These are phyloP conservation scores for Meredithiella fracta DNA, from an alignment of 2,329 filamentous ascomycete genomes.

Conservation along the genomic window DNA sequence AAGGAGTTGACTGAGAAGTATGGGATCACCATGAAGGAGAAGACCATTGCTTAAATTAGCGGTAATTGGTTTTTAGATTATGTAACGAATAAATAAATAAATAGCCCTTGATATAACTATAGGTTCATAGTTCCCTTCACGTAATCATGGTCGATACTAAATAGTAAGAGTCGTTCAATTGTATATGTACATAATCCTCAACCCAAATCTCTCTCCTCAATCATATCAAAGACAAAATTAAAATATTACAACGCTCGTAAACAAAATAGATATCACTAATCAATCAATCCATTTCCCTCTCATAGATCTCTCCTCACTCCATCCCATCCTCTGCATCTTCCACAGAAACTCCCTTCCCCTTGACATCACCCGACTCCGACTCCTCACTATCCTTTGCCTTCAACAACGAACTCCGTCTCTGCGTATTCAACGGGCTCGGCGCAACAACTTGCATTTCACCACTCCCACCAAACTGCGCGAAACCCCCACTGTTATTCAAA, in stretches of 20 bases:
- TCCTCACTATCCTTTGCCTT: constrained; percentile 21
- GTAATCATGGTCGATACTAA: no score
- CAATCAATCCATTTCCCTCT: background rate
- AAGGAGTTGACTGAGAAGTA: constrained; percentile 65
- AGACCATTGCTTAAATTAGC: constrained; percentile 31
- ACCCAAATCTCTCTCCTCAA: background rate
- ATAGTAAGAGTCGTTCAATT: no score
- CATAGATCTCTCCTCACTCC: no score
- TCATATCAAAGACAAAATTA: background rate
- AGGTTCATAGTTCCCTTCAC: background rate
- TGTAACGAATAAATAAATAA: constrained; percentile 4
- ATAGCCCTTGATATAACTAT: background rate
- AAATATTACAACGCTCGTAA: background rate
- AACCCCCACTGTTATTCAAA: constrained; percentile 12
- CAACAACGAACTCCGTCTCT: constrained; percentile 10
- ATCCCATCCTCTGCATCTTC: constrained; percentile 23
- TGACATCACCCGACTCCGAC: constrained; percentile 16
- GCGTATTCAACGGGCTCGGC: constrained; percentile 9
- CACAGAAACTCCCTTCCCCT: constrained; percentile 30
- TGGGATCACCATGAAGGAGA: constrained; percentile 56
- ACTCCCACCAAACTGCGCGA: constrained; percentile 8
- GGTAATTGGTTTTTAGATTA: background rate
- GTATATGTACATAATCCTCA: background rate
- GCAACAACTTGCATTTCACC: constrained; percentile 6
- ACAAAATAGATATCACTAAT: background rate